Evolutionary conservation across 1,284 basidiomycete species (phyloP).

Genomic region (Phlebopus sp.): DNA sequence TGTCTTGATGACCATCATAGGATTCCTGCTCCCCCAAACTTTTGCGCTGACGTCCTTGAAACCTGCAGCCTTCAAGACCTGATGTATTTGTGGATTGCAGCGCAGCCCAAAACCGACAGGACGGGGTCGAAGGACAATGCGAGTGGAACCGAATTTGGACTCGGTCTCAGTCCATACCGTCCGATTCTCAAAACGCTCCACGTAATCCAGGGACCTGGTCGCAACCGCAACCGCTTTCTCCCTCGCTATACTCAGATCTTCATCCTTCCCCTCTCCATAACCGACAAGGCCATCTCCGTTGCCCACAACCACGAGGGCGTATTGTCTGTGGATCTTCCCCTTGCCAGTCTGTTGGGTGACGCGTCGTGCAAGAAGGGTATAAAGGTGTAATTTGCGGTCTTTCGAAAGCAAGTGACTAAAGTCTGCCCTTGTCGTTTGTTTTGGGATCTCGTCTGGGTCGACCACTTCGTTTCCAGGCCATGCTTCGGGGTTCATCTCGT

Average conservation of each 20-base stretch:
- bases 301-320: slow-evolving; percentile 77
- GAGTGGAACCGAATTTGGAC: slow-evolving; percentile 84
- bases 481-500: too few species aligned
- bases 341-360: slow-evolving; percentile 85
- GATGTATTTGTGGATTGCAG: slow-evolving; percentile 87
- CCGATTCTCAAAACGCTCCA: slow-evolving; percentile 82
- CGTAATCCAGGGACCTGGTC: slow-evolving; percentile 81
- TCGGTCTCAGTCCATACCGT: slow-evolving; percentile 90
- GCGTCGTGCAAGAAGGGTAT: slow-evolving; percentile 56
- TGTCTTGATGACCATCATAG: slow-evolving; percentile 57
- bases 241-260: slow-evolving; percentile 31
- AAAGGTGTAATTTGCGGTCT: slow-evolving; percentile 48
- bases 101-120: slow-evolving; percentile 93
- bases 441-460: slow-evolving; percentile 19
- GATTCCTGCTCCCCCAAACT: slow-evolving; percentile 90
- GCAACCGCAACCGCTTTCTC: slow-evolving; percentile 67
- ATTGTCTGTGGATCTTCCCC: slow-evolving; percentile 72
- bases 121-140: slow-evolving; percentile 81
- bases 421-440: slow-evolving; percentile 21
- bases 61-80: slow-evolving; percentile 87
- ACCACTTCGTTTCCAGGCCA: too few species aligned
- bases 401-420: slow-evolving; percentile 20
- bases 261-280: slow-evolving; percentile 84
- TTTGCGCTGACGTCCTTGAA: slow-evolving; percentile 94
- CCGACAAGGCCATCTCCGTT: slow-evolving; percentile 89